Conservation (phyloP, 441 rosid species). For the Pelargonium australe region DNA sequence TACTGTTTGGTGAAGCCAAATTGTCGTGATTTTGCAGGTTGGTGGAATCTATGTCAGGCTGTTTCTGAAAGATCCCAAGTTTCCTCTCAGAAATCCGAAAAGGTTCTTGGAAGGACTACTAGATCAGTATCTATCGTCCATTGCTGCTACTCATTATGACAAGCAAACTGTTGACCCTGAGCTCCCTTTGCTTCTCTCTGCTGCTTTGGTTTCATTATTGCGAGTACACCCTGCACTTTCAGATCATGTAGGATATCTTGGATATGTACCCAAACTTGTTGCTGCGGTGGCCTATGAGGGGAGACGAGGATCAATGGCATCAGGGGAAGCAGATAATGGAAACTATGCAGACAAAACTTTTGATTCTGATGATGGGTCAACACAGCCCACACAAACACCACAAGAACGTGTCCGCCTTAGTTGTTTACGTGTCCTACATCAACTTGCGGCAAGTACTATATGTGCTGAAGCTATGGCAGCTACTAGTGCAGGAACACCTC, state of each 20-base stretch:
- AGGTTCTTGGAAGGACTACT: constrained; percentile 94
- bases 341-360: constrained; percentile 33
- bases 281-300: constrained; percentile 97
- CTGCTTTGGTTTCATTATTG: constrained; percentile 94
- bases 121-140: constrained; percentile 91
- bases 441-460: constrained; percentile 93
- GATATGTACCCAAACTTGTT: constrained; percentile 96
- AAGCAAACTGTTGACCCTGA: constrained; percentile 74
- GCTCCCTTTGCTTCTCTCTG: constrained; percentile 95
- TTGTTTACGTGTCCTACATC: constrained; percentile 96
- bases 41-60: constrained; percentile 93
- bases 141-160: constrained; percentile 92
- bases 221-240: constrained; percentile 98
- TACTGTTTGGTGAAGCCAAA: constrained; percentile 9
- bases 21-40: constrained; percentile 51
- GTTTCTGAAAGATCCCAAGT: constrained; percentile 95
- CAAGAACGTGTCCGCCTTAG: constrained; percentile 98
- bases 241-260: constrained; percentile 97
- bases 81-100: constrained; percentile 95
- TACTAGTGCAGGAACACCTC: constrained; percentile 90
- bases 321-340: constrained; percentile 53
- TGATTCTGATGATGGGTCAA: constrained; percentile 57
- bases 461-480: constrained; percentile 99
- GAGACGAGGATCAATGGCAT: constrained; percentile 86
- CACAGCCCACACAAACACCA: constrained; percentile 69